A percentile compares a stretch with the other conserved stretches of the same genome.
phyloP scores from a whole-genome alignment of 208 protist genomes.

The Trypanosoma congolense region DNA sequence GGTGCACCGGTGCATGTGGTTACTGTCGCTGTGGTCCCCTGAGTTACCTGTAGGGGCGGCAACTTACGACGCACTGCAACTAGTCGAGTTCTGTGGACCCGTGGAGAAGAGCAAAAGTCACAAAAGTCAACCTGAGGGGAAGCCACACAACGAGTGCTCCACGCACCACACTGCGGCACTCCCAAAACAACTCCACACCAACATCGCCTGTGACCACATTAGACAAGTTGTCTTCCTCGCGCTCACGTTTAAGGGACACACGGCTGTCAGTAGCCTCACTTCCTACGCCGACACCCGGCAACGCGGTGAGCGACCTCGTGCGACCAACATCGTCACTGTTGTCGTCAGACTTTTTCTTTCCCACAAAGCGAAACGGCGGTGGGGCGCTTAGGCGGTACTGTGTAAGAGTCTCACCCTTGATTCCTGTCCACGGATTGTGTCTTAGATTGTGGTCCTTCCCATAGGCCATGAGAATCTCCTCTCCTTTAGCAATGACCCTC shows the following conservation, averaged over 20 bases:
- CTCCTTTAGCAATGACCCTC: conserved; percentile 63
- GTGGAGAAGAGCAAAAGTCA: conserved; percentile 40
- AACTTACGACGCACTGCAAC: conserved; percentile 32
- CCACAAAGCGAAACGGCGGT: conserved; percentile 58
- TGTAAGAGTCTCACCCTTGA: conserved; percentile 56
- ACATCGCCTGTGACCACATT: background rate
- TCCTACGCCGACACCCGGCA: no score
- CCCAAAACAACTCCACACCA: conserved; percentile 53
- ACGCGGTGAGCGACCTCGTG: no score
- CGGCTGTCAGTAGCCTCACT: no score
- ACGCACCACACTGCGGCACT: conserved; percentile 84
- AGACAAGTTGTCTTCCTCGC: no score
- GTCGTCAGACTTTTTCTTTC: background rate
- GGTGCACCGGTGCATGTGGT: background rate
- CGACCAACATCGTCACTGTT: background rate
- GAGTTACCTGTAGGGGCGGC: conserved; percentile 12
- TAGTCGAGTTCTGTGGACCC: conserved; percentile 35
- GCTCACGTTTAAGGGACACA: no score
- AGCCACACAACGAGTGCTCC: conserved; percentile 32
- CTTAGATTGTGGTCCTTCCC: conserved; percentile 77
- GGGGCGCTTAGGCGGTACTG: conserved; percentile 47
- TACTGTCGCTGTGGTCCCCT: conserved; percentile 3
- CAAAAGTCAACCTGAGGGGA: conserved; percentile 33
- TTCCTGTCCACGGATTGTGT: conserved; percentile 56
- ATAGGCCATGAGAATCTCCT: conserved; percentile 89